Percentiles rank a stretch among this genome's conserved stretches.
These are phyloP conservation scores for Exophiala spinifera DNA, from an alignment of 2,329 filamentous ascomycete genomes.

Conservation along the genomic window DNA sequence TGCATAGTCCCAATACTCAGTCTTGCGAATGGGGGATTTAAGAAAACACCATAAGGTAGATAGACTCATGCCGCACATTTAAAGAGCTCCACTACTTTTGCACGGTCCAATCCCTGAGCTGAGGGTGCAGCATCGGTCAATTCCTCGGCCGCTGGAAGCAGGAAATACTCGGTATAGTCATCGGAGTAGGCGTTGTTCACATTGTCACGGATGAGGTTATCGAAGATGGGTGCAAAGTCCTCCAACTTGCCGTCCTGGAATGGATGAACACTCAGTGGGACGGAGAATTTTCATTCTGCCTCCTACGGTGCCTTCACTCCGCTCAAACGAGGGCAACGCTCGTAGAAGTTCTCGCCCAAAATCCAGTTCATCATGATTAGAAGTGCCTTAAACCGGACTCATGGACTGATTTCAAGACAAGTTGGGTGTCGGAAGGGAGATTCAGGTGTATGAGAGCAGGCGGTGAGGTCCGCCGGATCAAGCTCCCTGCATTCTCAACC, in stretches of 20 bases:
- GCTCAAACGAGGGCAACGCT: conserved; percentile 25
- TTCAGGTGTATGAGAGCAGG: not conserved
- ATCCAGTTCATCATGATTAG: conserved; percentile 26
- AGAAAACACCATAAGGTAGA: conserved; percentile 28
- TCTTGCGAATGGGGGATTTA: not conserved
- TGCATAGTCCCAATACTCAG: not conserved
- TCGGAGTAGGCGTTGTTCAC: conserved; percentile 65
- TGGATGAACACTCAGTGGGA: conserved; percentile 62
- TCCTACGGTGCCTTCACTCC: conserved; percentile 64
- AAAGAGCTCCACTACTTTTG: conserved; percentile 60
- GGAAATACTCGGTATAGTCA: conserved; percentile 62
- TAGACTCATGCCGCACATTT: conserved; percentile 70
- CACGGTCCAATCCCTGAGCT: conserved; percentile 44
- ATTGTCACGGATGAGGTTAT: conserved; percentile 56
- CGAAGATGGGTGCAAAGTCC: conserved; percentile 69
- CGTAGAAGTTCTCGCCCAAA: conserved; percentile 26
- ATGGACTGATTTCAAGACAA: not conserved
- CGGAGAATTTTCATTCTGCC: conserved; percentile 70
- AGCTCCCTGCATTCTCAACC: not conserved
- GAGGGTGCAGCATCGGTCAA: conserved; percentile 54
- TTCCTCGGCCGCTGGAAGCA: conserved; percentile 58
- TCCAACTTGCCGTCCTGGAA: conserved; percentile 69
- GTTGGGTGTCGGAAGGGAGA: not conserved
- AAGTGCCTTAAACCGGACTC: no score
- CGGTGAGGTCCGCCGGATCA: not conserved